Evolutionary conservation across 192 early-diverging fungal genomes (phyloP).

Genomic region (Jimgerdemannia flammicorona): DNA sequence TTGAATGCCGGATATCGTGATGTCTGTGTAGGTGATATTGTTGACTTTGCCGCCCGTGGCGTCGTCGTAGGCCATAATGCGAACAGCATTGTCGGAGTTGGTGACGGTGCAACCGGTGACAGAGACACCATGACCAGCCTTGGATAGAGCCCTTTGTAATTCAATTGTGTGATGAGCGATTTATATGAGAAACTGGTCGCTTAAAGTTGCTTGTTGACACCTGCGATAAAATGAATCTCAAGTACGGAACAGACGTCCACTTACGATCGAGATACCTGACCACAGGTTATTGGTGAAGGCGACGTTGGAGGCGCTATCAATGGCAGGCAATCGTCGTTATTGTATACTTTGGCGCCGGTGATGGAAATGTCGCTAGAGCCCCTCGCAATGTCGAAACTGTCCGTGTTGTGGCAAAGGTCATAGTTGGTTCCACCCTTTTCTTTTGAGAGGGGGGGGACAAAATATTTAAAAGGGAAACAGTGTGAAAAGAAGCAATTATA

Average conservation of each 20-base stretch:
- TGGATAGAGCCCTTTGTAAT: slow-evolving; percentile 32
- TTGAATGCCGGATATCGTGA: slow-evolving; percentile 26
- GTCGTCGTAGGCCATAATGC: slow-evolving; percentile 44
- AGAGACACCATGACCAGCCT: slow-evolving; percentile 30
- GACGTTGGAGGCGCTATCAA: slow-evolving; percentile 44
- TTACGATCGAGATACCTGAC: slow-evolving; percentile 14
- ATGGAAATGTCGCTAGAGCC: slow-evolving; percentile 31
- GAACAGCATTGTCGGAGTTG: slow-evolving; percentile 37
- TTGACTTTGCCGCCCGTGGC: slow-evolving; percentile 36
- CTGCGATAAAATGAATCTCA: background rate
- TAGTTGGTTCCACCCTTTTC: background rate
- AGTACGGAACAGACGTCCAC: background rate
- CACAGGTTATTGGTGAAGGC: slow-evolving; percentile 29
- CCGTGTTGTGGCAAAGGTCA: slow-evolving; percentile 39
- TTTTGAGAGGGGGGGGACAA: too few species aligned
- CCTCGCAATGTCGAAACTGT: slow-evolving; percentile 33
- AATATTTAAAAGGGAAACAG: too few species aligned
- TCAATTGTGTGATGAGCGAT: background rate
- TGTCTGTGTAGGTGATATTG: slow-evolving; percentile 41
- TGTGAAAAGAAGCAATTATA: too few species aligned
- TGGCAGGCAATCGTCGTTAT: slow-evolving; percentile 50
- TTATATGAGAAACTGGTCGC: too few species aligned
- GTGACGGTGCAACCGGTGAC: slow-evolving; percentile 24
- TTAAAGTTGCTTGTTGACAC: background rate
- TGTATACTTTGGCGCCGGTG: slow-evolving; percentile 25